phyloP scores from a whole-genome alignment of 441 rosid species.

The Lepidium campestre region DNA sequence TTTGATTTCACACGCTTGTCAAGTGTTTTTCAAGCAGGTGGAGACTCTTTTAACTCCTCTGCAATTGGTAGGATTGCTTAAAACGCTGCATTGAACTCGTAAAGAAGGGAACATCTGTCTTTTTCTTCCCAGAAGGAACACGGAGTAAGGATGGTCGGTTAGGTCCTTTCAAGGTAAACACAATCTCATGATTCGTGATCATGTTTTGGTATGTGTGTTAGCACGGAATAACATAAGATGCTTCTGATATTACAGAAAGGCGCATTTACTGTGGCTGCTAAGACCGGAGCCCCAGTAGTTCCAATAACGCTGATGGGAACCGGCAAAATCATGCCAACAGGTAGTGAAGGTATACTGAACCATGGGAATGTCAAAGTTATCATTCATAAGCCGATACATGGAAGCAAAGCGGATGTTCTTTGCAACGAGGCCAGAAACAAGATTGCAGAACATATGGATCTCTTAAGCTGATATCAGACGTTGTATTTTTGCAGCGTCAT shows the following conservation, averaged over 20 bases:
- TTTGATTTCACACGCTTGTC: background rate
- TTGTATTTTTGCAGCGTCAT: background rate
- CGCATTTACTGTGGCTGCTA: conserved; percentile 84
- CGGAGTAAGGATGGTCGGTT: conserved; percentile 77
- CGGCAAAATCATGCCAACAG: conserved; percentile 81
- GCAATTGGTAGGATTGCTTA: conserved; percentile 58
- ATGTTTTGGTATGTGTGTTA: background rate
- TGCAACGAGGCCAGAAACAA: conserved; percentile 57
- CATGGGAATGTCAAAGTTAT: conserved; percentile 59
- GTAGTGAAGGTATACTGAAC: conserved; percentile 65
- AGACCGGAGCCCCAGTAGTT: conserved; percentile 69
- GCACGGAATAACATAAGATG: background rate
- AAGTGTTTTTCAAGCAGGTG: background rate
- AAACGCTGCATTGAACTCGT: conserved; percentile 75
- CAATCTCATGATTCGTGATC: background rate
- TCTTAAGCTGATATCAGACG: conserved; percentile 27
- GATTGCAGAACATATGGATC: conserved; percentile 48
- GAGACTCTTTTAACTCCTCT: conserved; percentile 7
- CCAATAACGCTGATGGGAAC: conserved; percentile 85
- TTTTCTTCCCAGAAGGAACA: conserved; percentile 92
- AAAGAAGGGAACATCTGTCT: conserved; percentile 75
- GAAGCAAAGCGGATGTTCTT: conserved; percentile 52
- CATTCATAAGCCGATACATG: conserved; percentile 67
- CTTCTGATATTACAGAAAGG: conserved; percentile 54
- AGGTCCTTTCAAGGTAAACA: conserved; percentile 75